A percentile compares a stretch with the other conserved stretches of the same genome.
phyloP scores from a whole-genome alignment of 208 protist genomes.

The Blechomonas ayalai region DNA sequence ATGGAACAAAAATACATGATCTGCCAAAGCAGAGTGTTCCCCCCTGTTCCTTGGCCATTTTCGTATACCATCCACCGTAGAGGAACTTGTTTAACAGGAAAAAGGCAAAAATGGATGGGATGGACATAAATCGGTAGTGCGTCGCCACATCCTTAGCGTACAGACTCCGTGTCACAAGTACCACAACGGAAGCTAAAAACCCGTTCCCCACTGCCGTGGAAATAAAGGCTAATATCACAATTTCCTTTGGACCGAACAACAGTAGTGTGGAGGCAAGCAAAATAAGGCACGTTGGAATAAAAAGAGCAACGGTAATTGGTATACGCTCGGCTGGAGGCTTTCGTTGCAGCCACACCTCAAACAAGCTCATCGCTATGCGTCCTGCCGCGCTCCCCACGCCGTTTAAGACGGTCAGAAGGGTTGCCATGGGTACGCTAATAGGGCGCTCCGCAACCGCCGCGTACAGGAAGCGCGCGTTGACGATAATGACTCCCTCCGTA shows the following conservation, averaged over 20 bases:
- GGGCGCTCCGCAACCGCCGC: constrained; percentile 29
- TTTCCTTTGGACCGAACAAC: constrained; percentile 18
- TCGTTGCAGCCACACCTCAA: constrained; percentile 63
- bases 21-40: constrained; percentile 45
- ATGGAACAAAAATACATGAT: constrained; percentile 53
- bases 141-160: constrained; percentile 72
- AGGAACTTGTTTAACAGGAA: constrained; percentile 65
- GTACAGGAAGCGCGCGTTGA: constrained; percentile 74
- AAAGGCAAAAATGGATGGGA: constrained; percentile 33
- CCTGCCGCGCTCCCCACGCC: constrained; percentile 64
- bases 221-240: constrained; percentile 46
- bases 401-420: constrained; percentile 54
- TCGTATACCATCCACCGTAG: constrained; percentile 69
- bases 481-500: constrained; percentile 53
- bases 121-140: constrained; percentile 69
- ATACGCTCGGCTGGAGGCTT: constrained; percentile 50
- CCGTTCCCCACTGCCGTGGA: constrained; percentile 63
- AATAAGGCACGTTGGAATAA: constrained; percentile 35
- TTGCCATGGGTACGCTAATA: constrained; percentile 30
- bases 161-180: constrained; percentile 66
- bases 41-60: constrained; percentile 37
- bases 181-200: constrained; percentile 45
- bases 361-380: constrained; percentile 48
- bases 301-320: constrained; percentile 50
- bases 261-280: constrained; percentile 33